Base-by-base conservation (phyloP, 2,329 filamentous ascomycete species). In the Ambrosiella beaveri region DNA sequence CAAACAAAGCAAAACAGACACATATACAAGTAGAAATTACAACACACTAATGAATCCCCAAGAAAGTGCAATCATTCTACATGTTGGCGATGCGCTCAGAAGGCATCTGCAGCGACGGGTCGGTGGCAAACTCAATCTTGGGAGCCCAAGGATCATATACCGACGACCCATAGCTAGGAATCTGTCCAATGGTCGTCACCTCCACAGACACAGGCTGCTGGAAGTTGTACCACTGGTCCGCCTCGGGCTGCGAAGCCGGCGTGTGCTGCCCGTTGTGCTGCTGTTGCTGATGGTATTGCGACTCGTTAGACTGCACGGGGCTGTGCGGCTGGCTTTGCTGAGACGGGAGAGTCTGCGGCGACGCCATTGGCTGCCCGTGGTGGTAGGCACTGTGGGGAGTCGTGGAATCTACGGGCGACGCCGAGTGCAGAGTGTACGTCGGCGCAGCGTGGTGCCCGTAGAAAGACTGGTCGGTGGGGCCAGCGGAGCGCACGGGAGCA, bases 21-120 rank as follows among this genome's bases (percentile, higher is more conserved):
- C 45, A 53, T 60, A 39, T 51, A 51, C 51, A 59, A 58, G 49
- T 41, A 54, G 37, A 41, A 27, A 52, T 53, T n/a, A 40, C 15
- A 41, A 15, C 9, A 49, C 9, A 27, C 35, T 51, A 40, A 57
- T 50, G 27, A 59, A 61, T 54, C 57, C 50, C 27, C 52, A 58
- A 51, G 27, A 19, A 27, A 27, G 27, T 27, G 27, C 27, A 27
- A 27, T 47, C 44, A 15, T 47, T 59, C 72, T 69, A 81, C 69
- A 82, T 71, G 61, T 70, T 75, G 63, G 79, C 77, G 62, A 82
- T 75, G 55, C 79, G 71, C 47, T 73, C 75, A 64, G 77, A 81
- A 9, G 79, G 80, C 67, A 82, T 72, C 66, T 80, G 78, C 69
- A 81, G 74, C 8, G 74, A 71, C 17, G 75, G 72, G 61, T 81